Evolutionary conservation across 2,329 filamentous ascomycete species (phyloP).

Genomic region (Epichloe sylvatica): DNA sequence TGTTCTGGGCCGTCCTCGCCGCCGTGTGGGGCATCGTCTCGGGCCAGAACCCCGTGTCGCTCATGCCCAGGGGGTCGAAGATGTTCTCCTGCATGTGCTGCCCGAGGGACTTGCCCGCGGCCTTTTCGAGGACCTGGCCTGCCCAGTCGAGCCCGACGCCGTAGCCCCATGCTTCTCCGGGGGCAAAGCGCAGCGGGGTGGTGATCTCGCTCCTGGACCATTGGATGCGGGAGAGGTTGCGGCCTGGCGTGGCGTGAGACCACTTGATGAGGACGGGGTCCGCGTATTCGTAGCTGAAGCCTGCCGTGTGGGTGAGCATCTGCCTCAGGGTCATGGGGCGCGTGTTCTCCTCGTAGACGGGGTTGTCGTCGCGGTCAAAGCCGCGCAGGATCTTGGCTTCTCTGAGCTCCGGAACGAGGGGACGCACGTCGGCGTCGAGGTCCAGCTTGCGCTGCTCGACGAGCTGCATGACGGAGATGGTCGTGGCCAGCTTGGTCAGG

Average conservation of each 20-base stretch:
- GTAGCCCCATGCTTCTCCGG: slow-evolving; percentile 36
- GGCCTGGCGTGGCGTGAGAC: slow-evolving; percentile 20
- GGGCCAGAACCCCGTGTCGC: slow-evolving; percentile 24
- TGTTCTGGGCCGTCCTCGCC: slow-evolving; percentile 11
- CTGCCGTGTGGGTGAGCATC: slow-evolving; percentile 36
- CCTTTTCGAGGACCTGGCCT: slow-evolving; percentile 27
- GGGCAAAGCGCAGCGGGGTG: slow-evolving; percentile 31
- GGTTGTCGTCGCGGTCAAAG: slow-evolving; percentile 21
- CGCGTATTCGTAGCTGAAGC: slow-evolving; percentile 29
- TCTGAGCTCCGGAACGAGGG: slow-evolving; percentile 20
- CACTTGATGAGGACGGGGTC: slow-evolving; percentile 27
- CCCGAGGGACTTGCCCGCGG: slow-evolving; percentile 24
- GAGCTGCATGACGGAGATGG: slow-evolving; percentile 24
- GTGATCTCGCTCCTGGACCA: slow-evolving; percentile 24
- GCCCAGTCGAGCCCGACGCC: slow-evolving; percentile 34
- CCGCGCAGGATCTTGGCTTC: slow-evolving; percentile 23
- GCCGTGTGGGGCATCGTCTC: slow-evolving; percentile 13
- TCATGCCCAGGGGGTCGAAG: slow-evolving; percentile 23
- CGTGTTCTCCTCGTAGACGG: slow-evolving; percentile 24
- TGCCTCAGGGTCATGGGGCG: slow-evolving; percentile 26
- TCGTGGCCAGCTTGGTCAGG: slow-evolving; percentile 30
- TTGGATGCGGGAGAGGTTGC: slow-evolving; percentile 17
- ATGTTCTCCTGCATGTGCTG: slow-evolving; percentile 24
- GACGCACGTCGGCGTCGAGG: slow-evolving; percentile 25
- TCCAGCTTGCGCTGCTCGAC: slow-evolving; percentile 21